Evolutionary conservation across 495 filamentous ascomycete species (phyloP).

Genomic region (Collariella sp.): DNA sequence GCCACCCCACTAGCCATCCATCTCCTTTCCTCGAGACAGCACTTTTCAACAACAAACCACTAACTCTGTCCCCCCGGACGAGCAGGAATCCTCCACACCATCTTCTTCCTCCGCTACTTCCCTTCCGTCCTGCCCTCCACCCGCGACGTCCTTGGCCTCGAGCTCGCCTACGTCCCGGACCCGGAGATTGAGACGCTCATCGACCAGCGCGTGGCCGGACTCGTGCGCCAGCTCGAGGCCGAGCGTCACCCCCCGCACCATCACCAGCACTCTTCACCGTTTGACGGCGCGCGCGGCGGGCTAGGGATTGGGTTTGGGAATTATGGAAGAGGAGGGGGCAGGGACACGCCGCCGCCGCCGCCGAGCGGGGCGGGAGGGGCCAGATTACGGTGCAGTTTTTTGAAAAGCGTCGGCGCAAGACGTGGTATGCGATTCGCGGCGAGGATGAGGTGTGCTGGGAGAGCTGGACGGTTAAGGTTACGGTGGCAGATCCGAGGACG

Average conservation of each 20-base stretch:
- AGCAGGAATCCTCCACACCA: conserved; percentile 84
- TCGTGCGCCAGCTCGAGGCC: conserved; percentile 57
- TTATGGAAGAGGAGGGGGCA: conserved; percentile 1
- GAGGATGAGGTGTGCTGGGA: conserved; percentile 97
- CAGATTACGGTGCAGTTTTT: conserved; percentile 87
- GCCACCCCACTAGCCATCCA: conserved; percentile 5
- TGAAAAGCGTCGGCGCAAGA: conserved; percentile 79
- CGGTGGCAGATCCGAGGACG: conserved; percentile 76
- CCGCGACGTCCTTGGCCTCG: conserved; percentile 85
- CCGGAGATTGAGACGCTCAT: conserved; percentile 86
- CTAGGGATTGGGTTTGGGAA: background rate
- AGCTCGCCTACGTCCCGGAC: conserved; percentile 81
- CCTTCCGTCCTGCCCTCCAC: conserved; percentile 73
- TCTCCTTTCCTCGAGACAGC: background rate
- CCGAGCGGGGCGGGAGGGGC: conserved; percentile 55
- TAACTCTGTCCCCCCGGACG: background rate
- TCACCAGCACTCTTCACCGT: background rate
- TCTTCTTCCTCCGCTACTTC: conserved; percentile 99
- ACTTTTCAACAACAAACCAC: background rate
- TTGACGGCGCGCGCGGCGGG: conserved; percentile 8
- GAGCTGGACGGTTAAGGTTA: conserved; percentile 86
- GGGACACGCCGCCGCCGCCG: background rate
- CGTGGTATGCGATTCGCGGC: conserved; percentile 66
- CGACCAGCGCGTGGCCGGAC: conserved; percentile 68
- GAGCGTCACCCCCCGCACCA: conserved; percentile 32